phyloP scores from a whole-genome alignment of 805 yeast genomes.

The Candida berthetii region DNA sequence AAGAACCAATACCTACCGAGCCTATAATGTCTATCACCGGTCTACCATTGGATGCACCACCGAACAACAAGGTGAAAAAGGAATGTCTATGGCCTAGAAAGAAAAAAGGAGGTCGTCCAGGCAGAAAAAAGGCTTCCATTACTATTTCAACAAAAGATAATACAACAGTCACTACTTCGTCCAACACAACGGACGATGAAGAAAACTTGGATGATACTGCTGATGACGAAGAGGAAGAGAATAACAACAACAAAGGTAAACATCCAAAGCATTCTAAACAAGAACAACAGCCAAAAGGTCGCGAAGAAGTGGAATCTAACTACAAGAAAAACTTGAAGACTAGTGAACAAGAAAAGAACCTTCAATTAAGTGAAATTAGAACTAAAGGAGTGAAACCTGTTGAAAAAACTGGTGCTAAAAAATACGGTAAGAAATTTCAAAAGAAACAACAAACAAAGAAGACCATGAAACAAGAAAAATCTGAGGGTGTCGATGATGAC shows the following conservation, averaged over 20 bases:
- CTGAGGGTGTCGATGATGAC: neutral
- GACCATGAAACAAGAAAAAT: neutral
- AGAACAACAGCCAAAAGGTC: slow-evolving; percentile 2
- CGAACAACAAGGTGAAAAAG: slow-evolving; percentile 51
- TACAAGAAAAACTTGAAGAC: slow-evolving; percentile 24
- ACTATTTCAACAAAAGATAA: neutral
- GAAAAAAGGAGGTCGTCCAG: slow-evolving; percentile 12
- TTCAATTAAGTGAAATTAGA: slow-evolving; percentile 20
- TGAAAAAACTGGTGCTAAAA: slow-evolving; percentile 9
- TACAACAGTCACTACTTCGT: no score
- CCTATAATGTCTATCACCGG: slow-evolving; percentile 66
- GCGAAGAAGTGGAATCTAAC: slow-evolving; percentile 1
- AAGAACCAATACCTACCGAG: slow-evolving; percentile 53
- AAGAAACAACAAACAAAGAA: neutral
- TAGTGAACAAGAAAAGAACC: slow-evolving; percentile 24
- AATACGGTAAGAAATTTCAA: slow-evolving; percentile 9
- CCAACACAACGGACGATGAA: no score
- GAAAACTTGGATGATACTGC: neutral
- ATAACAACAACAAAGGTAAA: slow-evolving; percentile 3
- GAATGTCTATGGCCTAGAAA: slow-evolving; percentile 48
- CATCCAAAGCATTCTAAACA: slow-evolving; percentile 1
- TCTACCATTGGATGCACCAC: slow-evolving; percentile 62
- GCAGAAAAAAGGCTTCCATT: slow-evolving; percentile 11
- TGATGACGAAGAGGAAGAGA: slow-evolving; percentile 13
- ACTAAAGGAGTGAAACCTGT: slow-evolving; percentile 3